Conservation (phyloP, 805 yeast species). For the Kurtzmaniella fragi region DNA sequence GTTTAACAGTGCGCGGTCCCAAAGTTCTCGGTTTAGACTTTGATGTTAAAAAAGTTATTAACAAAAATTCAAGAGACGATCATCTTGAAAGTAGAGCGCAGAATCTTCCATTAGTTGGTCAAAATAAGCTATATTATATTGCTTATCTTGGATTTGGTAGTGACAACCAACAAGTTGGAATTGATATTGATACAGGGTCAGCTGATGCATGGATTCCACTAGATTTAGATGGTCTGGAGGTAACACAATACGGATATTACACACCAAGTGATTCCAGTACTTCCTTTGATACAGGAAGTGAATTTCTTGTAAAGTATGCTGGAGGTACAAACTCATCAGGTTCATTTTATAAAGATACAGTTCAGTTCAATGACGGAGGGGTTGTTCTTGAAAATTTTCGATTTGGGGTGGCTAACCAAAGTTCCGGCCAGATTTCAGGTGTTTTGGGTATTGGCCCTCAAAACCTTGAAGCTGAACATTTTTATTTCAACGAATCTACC, state of each 20-base stretch:
- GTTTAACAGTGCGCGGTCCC: constrained; percentile 3
- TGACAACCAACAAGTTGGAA: constrained; percentile 3
- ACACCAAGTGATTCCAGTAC: constrained; percentile 28
- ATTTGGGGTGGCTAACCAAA: neutral
- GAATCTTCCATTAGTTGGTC: neutral
- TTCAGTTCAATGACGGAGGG: constrained; percentile 1
- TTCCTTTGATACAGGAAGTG: too few relatives aligned
- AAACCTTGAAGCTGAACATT: constrained; percentile 2
- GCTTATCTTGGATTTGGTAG: constrained; percentile 4
- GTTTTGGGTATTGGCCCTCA: constrained; percentile 4
- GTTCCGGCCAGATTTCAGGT: neutral
- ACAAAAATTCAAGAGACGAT: constrained; percentile 10
- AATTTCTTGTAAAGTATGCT: too few relatives aligned
- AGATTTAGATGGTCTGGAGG: neutral
- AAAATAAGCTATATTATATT: constrained; percentile 1
- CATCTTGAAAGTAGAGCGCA: constrained; percentile 25
- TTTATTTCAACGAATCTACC: constrained; percentile 1
- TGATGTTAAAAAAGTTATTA: neutral
- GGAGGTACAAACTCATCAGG: constrained; percentile 39
- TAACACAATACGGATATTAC: constrained; percentile 32
- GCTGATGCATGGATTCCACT: constrained; percentile 6
- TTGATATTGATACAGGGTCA: constrained; percentile 7
- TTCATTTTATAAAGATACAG: constrained; percentile 38
- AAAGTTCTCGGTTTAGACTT: constrained; percentile 4
- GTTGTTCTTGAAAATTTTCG: constrained; percentile 1